A percentile compares a stretch with the other conserved stretches of the same genome.
Conservation (phyloP, 164 flowering plant genomes). For the Tetracentron sinense region DNA sequence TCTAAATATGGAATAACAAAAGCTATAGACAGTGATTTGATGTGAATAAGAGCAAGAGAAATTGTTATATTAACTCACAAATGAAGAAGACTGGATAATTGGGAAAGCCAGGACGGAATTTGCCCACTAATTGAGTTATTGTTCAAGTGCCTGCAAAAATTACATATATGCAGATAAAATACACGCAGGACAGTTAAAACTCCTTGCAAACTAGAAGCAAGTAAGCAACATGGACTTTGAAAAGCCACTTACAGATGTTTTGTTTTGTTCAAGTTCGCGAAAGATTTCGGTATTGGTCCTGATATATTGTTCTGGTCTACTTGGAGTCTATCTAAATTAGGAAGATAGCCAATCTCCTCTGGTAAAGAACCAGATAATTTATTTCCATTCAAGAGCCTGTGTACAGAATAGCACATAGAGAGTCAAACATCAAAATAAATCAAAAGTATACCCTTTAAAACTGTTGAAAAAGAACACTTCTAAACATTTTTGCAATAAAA, state of each 20-base stretch:
- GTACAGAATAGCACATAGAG: slow-evolving; percentile 9
- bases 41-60: background rate
- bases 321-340: slow-evolving; percentile 57
- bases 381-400: slow-evolving; percentile 90
- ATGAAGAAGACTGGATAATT: slow-evolving; percentile 55
- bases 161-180: background rate
- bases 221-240: slow-evolving; percentile 3
- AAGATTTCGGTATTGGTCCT: slow-evolving; percentile 75
- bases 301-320: slow-evolving; percentile 67
- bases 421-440: background rate
- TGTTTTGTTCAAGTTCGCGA: slow-evolving; percentile 49
- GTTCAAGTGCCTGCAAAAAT: slow-evolving; percentile 71
- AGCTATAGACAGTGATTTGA: too few species aligned
- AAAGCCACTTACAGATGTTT: slow-evolving; percentile 66
- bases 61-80: slow-evolving; percentile 48
- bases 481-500: background rate
- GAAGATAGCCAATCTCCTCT: slow-evolving; percentile 71
- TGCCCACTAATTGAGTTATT: slow-evolving; percentile 78
- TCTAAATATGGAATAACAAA: background rate
- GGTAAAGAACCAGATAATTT: slow-evolving; percentile 64
- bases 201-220: background rate
- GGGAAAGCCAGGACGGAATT: slow-evolving; percentile 67
- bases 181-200: background rate
- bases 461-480: background rate
- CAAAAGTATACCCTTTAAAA: background rate